These are phyloP conservation scores for Silene latifolia DNA, from an alignment of 148 eudicot species.

Conservation along the genomic window DNA sequence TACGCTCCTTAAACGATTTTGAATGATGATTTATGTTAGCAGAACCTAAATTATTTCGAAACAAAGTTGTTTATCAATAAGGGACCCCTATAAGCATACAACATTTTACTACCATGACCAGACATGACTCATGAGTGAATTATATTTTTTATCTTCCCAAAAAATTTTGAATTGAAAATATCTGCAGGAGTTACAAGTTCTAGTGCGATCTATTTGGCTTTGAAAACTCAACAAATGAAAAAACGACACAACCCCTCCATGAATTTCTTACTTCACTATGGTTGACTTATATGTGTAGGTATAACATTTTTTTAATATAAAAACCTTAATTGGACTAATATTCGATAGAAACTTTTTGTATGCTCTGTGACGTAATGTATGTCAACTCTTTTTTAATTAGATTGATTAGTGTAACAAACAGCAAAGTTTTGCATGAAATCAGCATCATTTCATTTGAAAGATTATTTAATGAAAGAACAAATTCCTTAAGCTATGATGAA, in stretches of 20 bases:
- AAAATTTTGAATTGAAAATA: neutral
- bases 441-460: neutral
- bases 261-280: neutral
- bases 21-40: no score
- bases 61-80: no score
- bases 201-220: slow-evolving; percentile 5
- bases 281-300: slow-evolving; percentile 8
- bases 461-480: neutral
- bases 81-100: no score
- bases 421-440: slow-evolving; percentile 11
- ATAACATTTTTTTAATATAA: slow-evolving; percentile 12
- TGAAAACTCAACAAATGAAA: neutral
- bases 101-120: no score
- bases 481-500: neutral
- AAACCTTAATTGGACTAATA: slow-evolving; percentile 19
- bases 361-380: slow-evolving; percentile 18
- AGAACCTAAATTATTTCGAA: no score
- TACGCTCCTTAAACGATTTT: no score
- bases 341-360: slow-evolving; percentile 1
- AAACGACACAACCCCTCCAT: neutral
- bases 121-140: no score
- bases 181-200: neutral
- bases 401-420: neutral
- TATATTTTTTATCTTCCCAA: neutral
- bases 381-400: slow-evolving; percentile 1